These are phyloP conservation scores for Suhomyces sp. DNA, from an alignment of 805 yeast genomes.

Conservation along the genomic window DNA sequence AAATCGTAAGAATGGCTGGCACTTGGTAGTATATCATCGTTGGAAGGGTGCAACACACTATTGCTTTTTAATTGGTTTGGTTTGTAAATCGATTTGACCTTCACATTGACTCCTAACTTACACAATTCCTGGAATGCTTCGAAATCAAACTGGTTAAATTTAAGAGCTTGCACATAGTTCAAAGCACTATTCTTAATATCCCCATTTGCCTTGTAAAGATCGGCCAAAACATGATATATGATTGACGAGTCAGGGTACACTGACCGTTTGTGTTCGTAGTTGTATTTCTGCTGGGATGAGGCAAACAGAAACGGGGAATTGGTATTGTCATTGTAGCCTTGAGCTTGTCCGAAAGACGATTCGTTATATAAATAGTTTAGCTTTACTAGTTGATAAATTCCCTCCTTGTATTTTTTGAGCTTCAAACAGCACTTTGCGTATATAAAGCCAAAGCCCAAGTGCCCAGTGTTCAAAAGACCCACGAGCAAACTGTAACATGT, in stretches of 20 bases:
- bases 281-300: constrained; percentile 18
- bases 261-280: constrained; percentile 39
- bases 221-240: constrained; percentile 66
- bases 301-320: constrained; percentile 14
- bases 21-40: constrained; percentile 1
- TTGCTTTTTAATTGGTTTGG: constrained; percentile 4
- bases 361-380: constrained; percentile 31
- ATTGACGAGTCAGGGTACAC: constrained; percentile 67
- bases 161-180: constrained; percentile 65
- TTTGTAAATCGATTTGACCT: constrained; percentile 54
- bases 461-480: constrained; percentile 39
- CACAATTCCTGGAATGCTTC: constrained; percentile 81
- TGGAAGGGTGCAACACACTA: background rate
- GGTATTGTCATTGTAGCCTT: background rate
- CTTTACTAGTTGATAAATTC: constrained; percentile 46
- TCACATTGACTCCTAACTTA: constrained; percentile 65
- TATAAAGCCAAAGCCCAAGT: constrained; percentile 73
- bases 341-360: constrained; percentile 5
- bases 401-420: constrained; percentile 56
- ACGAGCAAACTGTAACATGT: constrained; percentile 51
- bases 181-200: constrained; percentile 64
- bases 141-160: constrained; percentile 76
- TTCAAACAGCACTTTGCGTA: constrained; percentile 66
- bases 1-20: constrained; percentile 1
- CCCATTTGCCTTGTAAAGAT: constrained; percentile 55